A percentile compares a stretch with the other conserved stretches of the same genome.
Conservation (phyloP, 768 basidiomycete species). For the Lactarius vividus region DNA sequence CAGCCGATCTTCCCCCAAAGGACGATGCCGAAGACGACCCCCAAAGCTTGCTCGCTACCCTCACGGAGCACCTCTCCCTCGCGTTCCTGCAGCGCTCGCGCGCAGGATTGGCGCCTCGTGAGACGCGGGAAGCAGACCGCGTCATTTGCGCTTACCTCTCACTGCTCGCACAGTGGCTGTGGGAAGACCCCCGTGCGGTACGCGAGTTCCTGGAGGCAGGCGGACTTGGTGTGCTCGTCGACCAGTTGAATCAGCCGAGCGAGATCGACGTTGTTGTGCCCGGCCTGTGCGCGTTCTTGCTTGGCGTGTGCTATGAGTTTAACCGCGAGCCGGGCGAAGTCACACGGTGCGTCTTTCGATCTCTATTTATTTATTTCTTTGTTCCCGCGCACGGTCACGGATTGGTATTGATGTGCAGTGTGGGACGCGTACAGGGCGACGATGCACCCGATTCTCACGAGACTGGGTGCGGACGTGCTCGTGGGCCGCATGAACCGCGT, state of each 20-base stretch:
- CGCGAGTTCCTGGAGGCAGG: constrained; percentile 88
- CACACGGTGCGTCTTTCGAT: constrained; percentile 60
- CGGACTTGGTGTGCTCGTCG: constrained; percentile 87
- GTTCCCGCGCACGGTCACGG: background rate
- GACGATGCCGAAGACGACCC: constrained; percentile 57
- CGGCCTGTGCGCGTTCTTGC: constrained; percentile 85
- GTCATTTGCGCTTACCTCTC: constrained; percentile 83
- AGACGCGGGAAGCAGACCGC: constrained; percentile 87
- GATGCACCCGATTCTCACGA: constrained; percentile 85
- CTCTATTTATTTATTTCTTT: background rate
- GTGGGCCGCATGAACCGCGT: constrained; percentile 82
- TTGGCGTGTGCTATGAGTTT: constrained; percentile 95
- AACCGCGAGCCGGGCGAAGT: constrained; percentile 95
- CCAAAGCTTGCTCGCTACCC: constrained; percentile 75
- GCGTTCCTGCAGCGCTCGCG: constrained; percentile 76
- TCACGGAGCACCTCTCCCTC: constrained; percentile 88
- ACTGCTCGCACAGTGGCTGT: constrained; percentile 88
- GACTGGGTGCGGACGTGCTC: constrained; percentile 87
- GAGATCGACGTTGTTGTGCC: constrained; percentile 86
- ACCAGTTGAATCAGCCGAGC: constrained; percentile 87
- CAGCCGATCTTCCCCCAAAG: constrained; percentile 37
- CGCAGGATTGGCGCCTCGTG: constrained; percentile 60
- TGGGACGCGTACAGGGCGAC: constrained; percentile 52
- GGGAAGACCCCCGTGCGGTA: constrained; percentile 91
- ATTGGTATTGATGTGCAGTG: background rate